Evolutionary conservation across 441 rosid species (phyloP), one percentile per base, ranked within the genome.

Genomic region (Raphanus hybrid): DNA sequence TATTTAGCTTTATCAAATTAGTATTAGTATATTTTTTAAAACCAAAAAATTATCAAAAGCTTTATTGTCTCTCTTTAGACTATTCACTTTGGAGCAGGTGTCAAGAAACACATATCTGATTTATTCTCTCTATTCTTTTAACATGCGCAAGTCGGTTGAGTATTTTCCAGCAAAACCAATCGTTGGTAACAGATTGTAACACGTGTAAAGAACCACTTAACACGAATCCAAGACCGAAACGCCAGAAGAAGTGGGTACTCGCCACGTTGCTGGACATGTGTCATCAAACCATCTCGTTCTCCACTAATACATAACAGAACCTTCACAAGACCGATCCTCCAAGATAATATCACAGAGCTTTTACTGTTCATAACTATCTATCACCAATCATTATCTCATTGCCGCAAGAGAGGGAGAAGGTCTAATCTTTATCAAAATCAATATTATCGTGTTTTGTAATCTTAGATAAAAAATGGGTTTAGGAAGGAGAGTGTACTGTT

Each of bases 231-330:
- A 74, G 32, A 41, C 70, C 34, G 23, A 78, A 52, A 67, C 76
- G 61, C 67, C 55, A 78, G 26, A 68, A 73, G 70, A 54, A 63
- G 61, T 29, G n/a, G 3, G 3, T 62, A 73, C 55, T 62, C 66
- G 54, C 70, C 82, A 78, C 82, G 78, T 62, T 6, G 9, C 11
- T 41, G 45, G 66, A 45, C 78, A 78, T 26, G 74, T 75, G 82
- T 68, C 67, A 0, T 0, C 8, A 73, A 37, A 0, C 54, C 29
- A 20, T 41, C 43, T 68, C 66, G 11, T 52, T 68, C 64, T 15
- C 34, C 4, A 63, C 67, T 43, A 9, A 20, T 78, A 78, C 60
- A 73, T 78, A 73, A 68, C 6, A 62, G 2, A 72, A 73, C 69
- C 10, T n/a, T 11, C 81, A 60, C 64, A 67, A 45, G 26, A 72